A percentile compares a stretch with the other conserved stretches of the same genome.
These are phyloP conservation scores for Daphne laureola DNA, from an alignment of 441 rosid genomes.

Conservation along the genomic window DNA sequence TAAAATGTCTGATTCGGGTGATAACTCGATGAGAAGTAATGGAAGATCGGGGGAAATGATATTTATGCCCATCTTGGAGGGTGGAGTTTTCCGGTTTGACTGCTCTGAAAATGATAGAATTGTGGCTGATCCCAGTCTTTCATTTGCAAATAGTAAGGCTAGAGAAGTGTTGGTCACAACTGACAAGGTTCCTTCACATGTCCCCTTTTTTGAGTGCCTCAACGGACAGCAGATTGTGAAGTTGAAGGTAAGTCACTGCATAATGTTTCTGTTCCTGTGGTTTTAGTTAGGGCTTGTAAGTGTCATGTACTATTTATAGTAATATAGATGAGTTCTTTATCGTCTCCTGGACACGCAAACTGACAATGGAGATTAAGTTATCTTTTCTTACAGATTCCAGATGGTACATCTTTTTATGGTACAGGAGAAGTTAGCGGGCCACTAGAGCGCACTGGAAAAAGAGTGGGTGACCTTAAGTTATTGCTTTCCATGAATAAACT, in stretches of 20 bases:
- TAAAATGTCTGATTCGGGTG: slow-evolving; percentile 36
- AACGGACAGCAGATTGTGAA: slow-evolving; percentile 56
- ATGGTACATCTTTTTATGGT: slow-evolving; percentile 84
- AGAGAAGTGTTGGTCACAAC: slow-evolving; percentile 44
- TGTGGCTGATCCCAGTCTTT: slow-evolving; percentile 63
- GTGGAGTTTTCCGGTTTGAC: slow-evolving; percentile 76
- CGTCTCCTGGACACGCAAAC: too few relatives aligned
- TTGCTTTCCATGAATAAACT: background rate
- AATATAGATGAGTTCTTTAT: background rate
- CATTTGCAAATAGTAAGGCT: slow-evolving; percentile 46
- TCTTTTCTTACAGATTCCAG: slow-evolving; percentile 48
- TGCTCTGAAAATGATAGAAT: slow-evolving; percentile 47
- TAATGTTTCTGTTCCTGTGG: background rate
- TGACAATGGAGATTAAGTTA: background rate
- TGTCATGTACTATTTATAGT: too few relatives aligned
- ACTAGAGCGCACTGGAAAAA: slow-evolving; percentile 89
- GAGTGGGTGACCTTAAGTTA: slow-evolving; percentile 39
- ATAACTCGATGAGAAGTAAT: slow-evolving; percentile 24
- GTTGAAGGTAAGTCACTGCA: slow-evolving; percentile 41
- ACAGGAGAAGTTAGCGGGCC: slow-evolving; percentile 97
- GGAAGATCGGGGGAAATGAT: slow-evolving; percentile 42
- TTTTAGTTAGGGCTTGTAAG: background rate
- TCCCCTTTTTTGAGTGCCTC: slow-evolving; percentile 38
- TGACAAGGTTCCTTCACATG: slow-evolving; percentile 38
- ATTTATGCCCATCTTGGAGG: slow-evolving; percentile 62